These are phyloP conservation scores for Elongisporangium undulatum DNA, from an alignment of 352 stramenopile species.

Conservation along the genomic window DNA sequence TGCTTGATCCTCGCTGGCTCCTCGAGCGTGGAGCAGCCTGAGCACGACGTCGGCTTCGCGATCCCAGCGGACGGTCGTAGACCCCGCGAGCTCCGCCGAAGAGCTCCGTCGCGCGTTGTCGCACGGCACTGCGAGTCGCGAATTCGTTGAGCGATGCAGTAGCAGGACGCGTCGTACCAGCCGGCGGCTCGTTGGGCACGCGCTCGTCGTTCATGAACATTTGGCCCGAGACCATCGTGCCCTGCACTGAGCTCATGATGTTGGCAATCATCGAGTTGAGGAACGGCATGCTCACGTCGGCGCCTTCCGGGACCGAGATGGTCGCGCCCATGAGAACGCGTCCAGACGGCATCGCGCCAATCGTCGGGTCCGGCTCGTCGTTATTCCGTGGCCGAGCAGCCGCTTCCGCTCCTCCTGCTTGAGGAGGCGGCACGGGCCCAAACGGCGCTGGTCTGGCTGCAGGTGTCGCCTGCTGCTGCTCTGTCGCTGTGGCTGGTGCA, in stretches of 20 bases:
- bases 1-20: not conserved
- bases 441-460: constrained; percentile 6
- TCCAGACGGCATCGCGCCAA: constrained; percentile 17
- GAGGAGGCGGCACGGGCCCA: constrained; percentile 5
- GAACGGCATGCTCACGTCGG: constrained; percentile 75
- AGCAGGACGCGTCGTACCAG: not conserved
- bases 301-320: constrained; percentile 59
- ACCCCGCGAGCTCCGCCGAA: not conserved
- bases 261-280: constrained; percentile 81
- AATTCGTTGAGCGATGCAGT: not conserved
- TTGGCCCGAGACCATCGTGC: constrained; percentile 13
- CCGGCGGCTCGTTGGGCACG: not conserved
- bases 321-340: constrained; percentile 75
- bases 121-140: constrained; percentile 1
- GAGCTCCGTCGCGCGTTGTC: not conserved
- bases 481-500: not conserved
- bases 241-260: constrained; percentile 53
- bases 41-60: constrained; percentile 1
- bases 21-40: not conserved
- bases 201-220: constrained; percentile 1
- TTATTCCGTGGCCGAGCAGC: constrained; percentile 29
- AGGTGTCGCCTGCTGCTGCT: constrained; percentile 1
- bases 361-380: constrained; percentile 65
- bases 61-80: not conserved
- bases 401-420: constrained; percentile 5